Percentiles rank a stretch among this genome's conserved stretches.
Evolutionary conservation across 2,329 filamentous ascomycete species (phyloP).

Genomic region (Geoglossum cookeanum): DNA sequence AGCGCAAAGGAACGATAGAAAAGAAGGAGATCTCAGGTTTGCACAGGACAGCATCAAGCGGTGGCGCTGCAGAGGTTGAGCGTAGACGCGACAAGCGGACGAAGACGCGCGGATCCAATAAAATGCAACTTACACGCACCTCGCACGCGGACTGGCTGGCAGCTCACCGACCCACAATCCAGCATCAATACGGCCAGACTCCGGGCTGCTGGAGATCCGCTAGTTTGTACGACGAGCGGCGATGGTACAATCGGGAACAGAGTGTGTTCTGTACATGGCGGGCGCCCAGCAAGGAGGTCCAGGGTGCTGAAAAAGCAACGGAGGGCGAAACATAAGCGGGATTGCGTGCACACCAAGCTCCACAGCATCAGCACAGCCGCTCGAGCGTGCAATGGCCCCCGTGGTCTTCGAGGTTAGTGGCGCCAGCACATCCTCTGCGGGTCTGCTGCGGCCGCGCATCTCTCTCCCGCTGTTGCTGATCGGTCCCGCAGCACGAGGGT

Average conservation of each 20-base stretch:
- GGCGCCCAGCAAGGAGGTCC: too few species aligned
- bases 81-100: neutral
- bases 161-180: too few species aligned
- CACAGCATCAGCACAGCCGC: neutral
- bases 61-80: neutral
- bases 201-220: too few species aligned
- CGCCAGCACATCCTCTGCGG: neutral
- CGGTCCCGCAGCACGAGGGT: neutral
- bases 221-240: too few species aligned
- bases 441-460: neutral
- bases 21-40: neutral
- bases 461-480: neutral
- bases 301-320: too few species aligned
- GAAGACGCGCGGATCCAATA: neutral
- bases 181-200: too few species aligned
- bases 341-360: neutral
- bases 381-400: neutral
- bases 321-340: too few species aligned
- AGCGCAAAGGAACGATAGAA: neutral
- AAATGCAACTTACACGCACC: neutral
- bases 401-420: neutral
- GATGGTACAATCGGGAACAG: too few species aligned
- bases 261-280: too few species aligned
- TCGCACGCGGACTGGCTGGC: neutral
- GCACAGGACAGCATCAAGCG: neutral